Evolutionary conservation across 2,329 filamentous ascomycete genomes (phyloP), one percentile per base, ranked within the genome.

Genomic region (Thielaviopsis punctulata): DNA sequence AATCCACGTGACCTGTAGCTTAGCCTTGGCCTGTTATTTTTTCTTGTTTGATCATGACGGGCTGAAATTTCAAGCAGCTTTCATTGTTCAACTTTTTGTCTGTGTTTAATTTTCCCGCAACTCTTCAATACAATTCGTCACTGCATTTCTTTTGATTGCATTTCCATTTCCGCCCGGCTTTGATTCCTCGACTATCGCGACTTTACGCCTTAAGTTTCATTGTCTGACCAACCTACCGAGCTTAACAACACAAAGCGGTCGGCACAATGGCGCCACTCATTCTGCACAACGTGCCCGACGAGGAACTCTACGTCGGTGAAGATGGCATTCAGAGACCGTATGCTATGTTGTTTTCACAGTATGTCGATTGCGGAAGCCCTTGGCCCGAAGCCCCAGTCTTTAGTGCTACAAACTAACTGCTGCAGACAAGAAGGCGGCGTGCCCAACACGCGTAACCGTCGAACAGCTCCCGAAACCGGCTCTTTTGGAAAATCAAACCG

Each of bases 401-500:
- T n/a, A n/a, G n/a, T n/a, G n/a, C n/a, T n/a, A 36, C 13, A 54
- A 23, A 22, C 36, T 49, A 51, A 51, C 43, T 36, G 41, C 18
- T 43, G 21, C 56, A 78, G 75, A 62, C 72, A 71, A 61, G 77
- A 77, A 60, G 73, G 70, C 18, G 72, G 71, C 56, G 65, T 70
- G 36, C 66, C 64, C 55, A 68, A 62, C 58, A 64, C 68, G 39
- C 71, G 76, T 62, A 68, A 70, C 49, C 71, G 75, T 56, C 73
- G 73, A 59, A 67, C 66, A 55, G 69, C 72, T n/a, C 69, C 76
- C 52, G 78, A 82, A 62, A 73, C 76, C 2, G 79, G 79, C 41
- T 79, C 79, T 2, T 82, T 82, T 63, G 79, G 79, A 55, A 80
- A 80, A 62, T 80, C 79, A n/a, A 79, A 74, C 45, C 70, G 77